Percentiles rank a stretch among this genome's conserved stretches.
These are phyloP conservation scores for Fusarium liriodendri DNA, from an alignment of 2,329 filamentous ascomycete species.

Conservation along the genomic window DNA sequence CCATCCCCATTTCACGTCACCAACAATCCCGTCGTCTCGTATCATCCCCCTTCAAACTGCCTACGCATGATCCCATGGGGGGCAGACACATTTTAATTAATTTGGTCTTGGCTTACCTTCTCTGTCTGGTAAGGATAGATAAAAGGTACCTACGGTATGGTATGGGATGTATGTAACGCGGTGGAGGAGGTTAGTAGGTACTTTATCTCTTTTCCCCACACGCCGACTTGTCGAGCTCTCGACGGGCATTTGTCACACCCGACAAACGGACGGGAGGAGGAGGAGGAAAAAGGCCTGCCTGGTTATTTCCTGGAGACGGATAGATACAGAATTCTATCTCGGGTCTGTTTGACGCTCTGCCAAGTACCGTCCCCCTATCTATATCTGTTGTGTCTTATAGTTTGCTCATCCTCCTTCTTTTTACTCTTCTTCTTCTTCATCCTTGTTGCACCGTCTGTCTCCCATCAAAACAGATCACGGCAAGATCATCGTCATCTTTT, in stretches of 20 bases:
- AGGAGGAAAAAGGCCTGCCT: background rate
- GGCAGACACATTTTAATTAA: slow-evolving; percentile 19
- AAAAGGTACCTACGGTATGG: background rate
- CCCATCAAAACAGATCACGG: background rate
- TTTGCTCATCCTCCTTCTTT: background rate
- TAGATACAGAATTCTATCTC: background rate
- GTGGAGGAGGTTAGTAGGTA: background rate
- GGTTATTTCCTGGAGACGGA: background rate
- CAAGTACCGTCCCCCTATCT: background rate
- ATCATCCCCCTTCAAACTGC: slow-evolving; percentile 5
- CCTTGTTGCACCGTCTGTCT: background rate
- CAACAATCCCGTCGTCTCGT: background rate
- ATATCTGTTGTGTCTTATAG: background rate
- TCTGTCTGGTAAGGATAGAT: background rate
- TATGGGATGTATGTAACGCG: background rate
- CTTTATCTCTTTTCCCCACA: background rate
- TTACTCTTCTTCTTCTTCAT: background rate
- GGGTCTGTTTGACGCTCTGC: background rate
- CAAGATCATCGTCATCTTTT: background rate
- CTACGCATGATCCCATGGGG: slow-evolving; percentile 14
- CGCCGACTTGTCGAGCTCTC: background rate
- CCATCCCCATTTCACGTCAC: background rate
- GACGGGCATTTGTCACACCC: background rate
- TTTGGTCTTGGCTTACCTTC: background rate
- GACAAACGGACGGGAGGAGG: background rate